These are phyloP conservation scores for Pleurotus cornucopiae DNA, from an alignment of 768 basidiomycete genomes.

Conservation along the genomic window DNA sequence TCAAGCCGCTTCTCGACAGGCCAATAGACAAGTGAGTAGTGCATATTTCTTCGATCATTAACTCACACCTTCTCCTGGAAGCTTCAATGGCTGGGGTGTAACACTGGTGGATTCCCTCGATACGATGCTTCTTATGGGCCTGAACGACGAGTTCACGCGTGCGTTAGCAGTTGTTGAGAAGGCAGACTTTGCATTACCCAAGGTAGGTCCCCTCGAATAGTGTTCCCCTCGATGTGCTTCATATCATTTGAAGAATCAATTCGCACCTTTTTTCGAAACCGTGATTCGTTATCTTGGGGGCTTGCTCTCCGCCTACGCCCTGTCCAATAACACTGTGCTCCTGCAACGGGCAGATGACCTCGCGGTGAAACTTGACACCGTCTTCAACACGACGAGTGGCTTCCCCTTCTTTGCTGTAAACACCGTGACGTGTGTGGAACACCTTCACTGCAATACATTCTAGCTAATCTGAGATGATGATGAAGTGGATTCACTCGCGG, in stretches of 20 bases:
- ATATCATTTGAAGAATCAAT: constrained; percentile 19
- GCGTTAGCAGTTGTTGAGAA: constrained; percentile 49
- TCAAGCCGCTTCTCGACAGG: constrained; percentile 41
- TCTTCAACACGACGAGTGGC: constrained; percentile 66
- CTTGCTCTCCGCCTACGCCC: constrained; percentile 76
- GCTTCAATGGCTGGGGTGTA: constrained; percentile 80
- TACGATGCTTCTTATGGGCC: constrained; percentile 79
- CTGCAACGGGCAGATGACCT: constrained; percentile 76
- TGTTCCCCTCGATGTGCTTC: neutral
- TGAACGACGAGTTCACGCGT: constrained; percentile 64
- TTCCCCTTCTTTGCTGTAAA: constrained; percentile 72
- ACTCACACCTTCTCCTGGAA: constrained; percentile 19
- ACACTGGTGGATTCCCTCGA: constrained; percentile 81
- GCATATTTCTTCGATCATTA: neutral
- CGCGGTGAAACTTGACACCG: constrained; percentile 64
- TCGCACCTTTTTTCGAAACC: constrained; percentile 73
- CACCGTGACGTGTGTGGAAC: constrained; percentile 45
- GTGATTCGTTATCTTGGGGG: constrained; percentile 90
- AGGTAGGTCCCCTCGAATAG: constrained; percentile 24
- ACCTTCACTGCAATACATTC: neutral
- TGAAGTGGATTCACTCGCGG: constrained; percentile 16
- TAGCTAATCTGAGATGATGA: neutral
- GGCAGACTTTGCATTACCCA: neutral
- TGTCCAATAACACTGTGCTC: constrained; percentile 60
- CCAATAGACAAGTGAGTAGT: constrained; percentile 8